Percentiles rank a stretch among this genome's conserved stretches.
Evolutionary conservation across 2,329 filamentous ascomycete genomes (phyloP).

Genomic region (Fusarium domesticum): DNA sequence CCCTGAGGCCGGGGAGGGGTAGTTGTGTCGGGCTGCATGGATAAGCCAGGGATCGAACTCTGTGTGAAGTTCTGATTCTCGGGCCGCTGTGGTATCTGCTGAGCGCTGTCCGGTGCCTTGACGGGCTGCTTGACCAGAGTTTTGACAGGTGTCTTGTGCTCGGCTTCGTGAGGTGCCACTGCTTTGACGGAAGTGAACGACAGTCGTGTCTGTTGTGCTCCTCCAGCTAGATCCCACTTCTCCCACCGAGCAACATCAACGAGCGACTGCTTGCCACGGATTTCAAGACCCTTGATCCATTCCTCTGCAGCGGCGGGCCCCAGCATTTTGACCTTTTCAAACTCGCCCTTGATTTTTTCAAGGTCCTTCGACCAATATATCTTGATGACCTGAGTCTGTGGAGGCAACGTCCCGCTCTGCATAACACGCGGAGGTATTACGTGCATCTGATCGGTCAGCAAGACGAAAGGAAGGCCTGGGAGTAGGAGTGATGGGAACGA

Average conservation of each 20-base stretch:
- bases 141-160: background rate
- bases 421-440: conserved; percentile 57
- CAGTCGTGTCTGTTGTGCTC: conserved; percentile 38
- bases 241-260: conserved; percentile 69
- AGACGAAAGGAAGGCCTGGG: conserved; percentile 66
- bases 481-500: conserved; percentile 59
- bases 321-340: conserved; percentile 61
- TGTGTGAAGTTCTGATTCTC: conserved; percentile 1
- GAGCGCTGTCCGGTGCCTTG: background rate
- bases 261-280: conserved; percentile 57
- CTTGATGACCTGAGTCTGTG: conserved; percentile 56
- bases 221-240: conserved; percentile 60
- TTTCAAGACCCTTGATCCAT: conserved; percentile 73
- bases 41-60: conserved; percentile 6
- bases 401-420: conserved; percentile 47
- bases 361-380: conserved; percentile 63
- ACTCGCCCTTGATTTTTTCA: conserved; percentile 58
- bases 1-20: conserved; percentile 2
- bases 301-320: conserved; percentile 69
- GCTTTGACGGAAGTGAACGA: conserved; percentile 3
- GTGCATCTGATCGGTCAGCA: conserved; percentile 60
- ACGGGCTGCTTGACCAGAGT: conserved; percentile 1
- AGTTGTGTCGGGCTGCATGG: conserved; percentile 4
- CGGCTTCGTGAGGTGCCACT: background rate
- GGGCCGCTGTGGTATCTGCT: conserved; percentile 2